A percentile compares a stretch with the other conserved stretches of the same genome.
Evolutionary conservation across 768 basidiomycete genomes (phyloP).

Genomic region (Xerocomellus dryophilus): DNA sequence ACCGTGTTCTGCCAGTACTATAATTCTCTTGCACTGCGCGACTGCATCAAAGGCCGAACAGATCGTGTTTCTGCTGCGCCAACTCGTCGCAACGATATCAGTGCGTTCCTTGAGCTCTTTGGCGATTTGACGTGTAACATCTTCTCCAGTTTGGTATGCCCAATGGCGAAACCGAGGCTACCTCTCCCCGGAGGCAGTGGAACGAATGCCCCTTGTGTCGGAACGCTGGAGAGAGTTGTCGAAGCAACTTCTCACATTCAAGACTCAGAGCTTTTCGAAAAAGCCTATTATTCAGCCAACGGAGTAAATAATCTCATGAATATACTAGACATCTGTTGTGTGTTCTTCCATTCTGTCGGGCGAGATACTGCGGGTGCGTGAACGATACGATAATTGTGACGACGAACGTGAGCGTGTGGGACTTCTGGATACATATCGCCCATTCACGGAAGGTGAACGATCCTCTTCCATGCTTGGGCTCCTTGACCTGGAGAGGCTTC

Average conservation of each 20-base stretch:
- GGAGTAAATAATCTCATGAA: slow-evolving; percentile 16
- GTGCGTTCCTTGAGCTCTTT: slow-evolving; percentile 43
- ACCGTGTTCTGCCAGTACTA: slow-evolving; percentile 88
- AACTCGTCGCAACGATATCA: slow-evolving; percentile 80
- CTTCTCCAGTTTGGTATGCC: slow-evolving; percentile 69
- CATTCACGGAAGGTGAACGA: slow-evolving; percentile 43
- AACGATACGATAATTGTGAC: slow-evolving; percentile 43
- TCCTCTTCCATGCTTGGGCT: slow-evolving; percentile 24
- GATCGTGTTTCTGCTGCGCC: slow-evolving; percentile 76
- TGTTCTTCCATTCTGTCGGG: slow-evolving; percentile 50
- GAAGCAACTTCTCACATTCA: slow-evolving; percentile 56
- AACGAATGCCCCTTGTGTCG: slow-evolving; percentile 59
- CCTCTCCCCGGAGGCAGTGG: slow-evolving; percentile 57
- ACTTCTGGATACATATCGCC: slow-evolving; percentile 64
- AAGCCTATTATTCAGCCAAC: slow-evolving; percentile 20
- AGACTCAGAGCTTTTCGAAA: slow-evolving; percentile 31
- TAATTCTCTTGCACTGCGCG: slow-evolving; percentile 79
- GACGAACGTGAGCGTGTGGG: slow-evolving; percentile 47
- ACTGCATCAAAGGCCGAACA: slow-evolving; percentile 67
- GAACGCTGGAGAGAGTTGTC: slow-evolving; percentile 70
- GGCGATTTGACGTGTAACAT: background rate
- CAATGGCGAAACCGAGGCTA: slow-evolving; percentile 72
- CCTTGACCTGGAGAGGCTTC: slow-evolving; percentile 24
- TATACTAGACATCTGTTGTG: slow-evolving; percentile 16
- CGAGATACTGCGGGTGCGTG: slow-evolving; percentile 59